These are phyloP conservation scores for Evansstolkia leycettana DNA, from an alignment of 495 filamentous ascomycete genomes.

Conservation along the genomic window DNA sequence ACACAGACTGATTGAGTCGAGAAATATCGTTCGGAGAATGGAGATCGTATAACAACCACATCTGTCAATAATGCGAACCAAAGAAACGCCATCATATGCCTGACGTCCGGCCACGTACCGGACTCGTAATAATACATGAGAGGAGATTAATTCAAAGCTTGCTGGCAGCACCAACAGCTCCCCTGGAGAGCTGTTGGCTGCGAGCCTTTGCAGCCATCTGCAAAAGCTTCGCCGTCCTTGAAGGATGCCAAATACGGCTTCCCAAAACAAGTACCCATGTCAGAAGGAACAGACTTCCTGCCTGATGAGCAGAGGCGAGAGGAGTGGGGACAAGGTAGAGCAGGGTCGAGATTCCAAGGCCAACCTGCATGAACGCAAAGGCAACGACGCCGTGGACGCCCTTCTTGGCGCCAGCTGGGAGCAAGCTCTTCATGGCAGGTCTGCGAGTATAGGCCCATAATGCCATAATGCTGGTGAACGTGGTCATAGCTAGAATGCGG, in stretches of 20 bases:
- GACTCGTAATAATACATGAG: neutral
- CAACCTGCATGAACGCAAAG: conserved; percentile 69
- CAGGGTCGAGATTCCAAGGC: conserved; percentile 77
- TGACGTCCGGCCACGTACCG: no score
- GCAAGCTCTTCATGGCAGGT: conserved; percentile 40
- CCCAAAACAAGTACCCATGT: conserved; percentile 72
- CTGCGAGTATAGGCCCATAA: conserved; percentile 67
- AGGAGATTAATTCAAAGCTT: conserved; percentile 14
- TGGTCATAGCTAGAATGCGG: conserved; percentile 79
- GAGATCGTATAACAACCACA: neutral
- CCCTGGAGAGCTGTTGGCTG: conserved; percentile 14
- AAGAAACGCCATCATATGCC: no score
- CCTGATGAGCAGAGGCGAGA: conserved; percentile 86
- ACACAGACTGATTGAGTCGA: no score
- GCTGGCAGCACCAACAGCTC: conserved; percentile 16
- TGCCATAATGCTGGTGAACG: conserved; percentile 67
- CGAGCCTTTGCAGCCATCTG: conserved; percentile 30
- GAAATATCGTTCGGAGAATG: neutral
- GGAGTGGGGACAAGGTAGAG: conserved; percentile 86
- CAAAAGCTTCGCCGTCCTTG: conserved; percentile 34
- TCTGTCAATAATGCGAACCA: neutral
- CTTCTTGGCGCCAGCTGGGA: conserved; percentile 54
- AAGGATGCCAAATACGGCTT: conserved; percentile 44
- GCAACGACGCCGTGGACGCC: conserved; percentile 72
- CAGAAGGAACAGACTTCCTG: conserved; percentile 73